Evolutionary conservation across 2,329 filamentous ascomycete genomes (phyloP), one percentile per base, ranked within the genome.

Genomic region (Botrytis medusae): DNA sequence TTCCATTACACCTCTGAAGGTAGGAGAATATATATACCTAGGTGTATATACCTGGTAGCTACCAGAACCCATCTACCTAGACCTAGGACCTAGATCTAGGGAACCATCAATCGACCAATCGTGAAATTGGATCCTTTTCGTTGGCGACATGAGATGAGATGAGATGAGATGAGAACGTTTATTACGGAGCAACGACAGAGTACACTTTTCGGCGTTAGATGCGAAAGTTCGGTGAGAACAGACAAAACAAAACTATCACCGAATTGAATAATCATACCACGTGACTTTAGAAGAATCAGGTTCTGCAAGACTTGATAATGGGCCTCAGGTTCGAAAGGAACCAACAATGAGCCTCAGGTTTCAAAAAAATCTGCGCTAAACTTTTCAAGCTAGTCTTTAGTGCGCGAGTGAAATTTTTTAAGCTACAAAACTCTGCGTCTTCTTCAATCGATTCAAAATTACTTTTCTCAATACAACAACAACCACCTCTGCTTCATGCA

Each of bases 401-500:
- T 62, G 70, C 62, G 12, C 37, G 40, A 68, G 25, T 42, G 37
- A 61, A 72, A 29, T 40, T 69, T 69, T 51, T 70, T 62, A 40
- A 72, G 59, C 71, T 72, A 57, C 62, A 72, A 72, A 71, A 71
- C 22, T 46, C 34, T 69, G 37, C 22, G 18, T 61, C 32, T 34
- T 61, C 69, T 51, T 69, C 51, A 37, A 25, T 10, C 16, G 9
- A 9, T 10, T 22, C 25, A 34, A 48, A 61, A 25, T 20, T 20
- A 37, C 34, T n/a, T 14, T 34, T 4, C 2, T 75, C 76, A 75
- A 67, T 69, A 75, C 72, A 54, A 76, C 74, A 54, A 75, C 74
- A 69, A 29, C 64, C 65, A 25, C 64, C 65, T 73, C 76, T 74
- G 75, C 75, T 67, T 46, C 40, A 34, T 46, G 74, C 74, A 77